phyloP scores from a whole-genome alignment of 2,329 filamentous ascomycete species.

The Trichothecium roseum region DNA sequence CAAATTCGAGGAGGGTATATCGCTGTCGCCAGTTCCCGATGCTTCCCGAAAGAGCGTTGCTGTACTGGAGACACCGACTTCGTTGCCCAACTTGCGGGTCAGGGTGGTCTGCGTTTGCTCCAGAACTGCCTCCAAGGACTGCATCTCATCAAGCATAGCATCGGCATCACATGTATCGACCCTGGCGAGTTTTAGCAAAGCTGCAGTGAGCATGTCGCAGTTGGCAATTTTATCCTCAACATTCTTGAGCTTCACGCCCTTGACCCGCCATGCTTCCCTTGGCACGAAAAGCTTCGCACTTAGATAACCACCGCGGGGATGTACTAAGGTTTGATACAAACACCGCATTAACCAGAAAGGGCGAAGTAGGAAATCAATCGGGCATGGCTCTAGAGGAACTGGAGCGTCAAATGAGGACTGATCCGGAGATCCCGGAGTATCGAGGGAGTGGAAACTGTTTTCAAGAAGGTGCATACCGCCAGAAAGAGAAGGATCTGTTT shows the following conservation, averaged over 20 bases:
- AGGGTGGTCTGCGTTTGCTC: constrained; percentile 74
- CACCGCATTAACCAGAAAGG: constrained; percentile 98
- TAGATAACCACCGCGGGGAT: constrained; percentile 84
- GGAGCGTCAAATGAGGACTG: constrained; percentile 54
- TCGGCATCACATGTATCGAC: constrained; percentile 89
- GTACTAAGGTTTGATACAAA: constrained; percentile 82
- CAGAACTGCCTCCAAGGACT: constrained; percentile 72
- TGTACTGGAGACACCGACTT: constrained; percentile 75
- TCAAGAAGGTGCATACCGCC: constrained; percentile 77
- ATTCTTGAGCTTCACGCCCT: constrained; percentile 83
- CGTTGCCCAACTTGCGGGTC: constrained; percentile 78
- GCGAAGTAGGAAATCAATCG: constrained; percentile 76
- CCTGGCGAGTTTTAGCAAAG: constrained; percentile 68
- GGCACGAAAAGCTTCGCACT: constrained; percentile 89
- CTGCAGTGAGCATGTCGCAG: constrained; percentile 84
- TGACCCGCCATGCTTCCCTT: constrained; percentile 85
- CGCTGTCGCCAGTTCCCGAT: constrained; percentile 34
- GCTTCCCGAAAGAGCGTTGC: constrained; percentile 68
- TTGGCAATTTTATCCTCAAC: constrained; percentile 90
- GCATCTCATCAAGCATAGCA: constrained; percentile 88
- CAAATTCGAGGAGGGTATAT: constrained; percentile 24
- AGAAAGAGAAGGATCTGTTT: constrained; percentile 43
- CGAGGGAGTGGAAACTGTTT: constrained; percentile 63
- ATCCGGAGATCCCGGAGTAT: constrained; percentile 55
- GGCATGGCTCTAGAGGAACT: constrained; percentile 79